phyloP scores from a whole-genome alignment of 257 asterid genomes.

The Datura wrightii region DNA sequence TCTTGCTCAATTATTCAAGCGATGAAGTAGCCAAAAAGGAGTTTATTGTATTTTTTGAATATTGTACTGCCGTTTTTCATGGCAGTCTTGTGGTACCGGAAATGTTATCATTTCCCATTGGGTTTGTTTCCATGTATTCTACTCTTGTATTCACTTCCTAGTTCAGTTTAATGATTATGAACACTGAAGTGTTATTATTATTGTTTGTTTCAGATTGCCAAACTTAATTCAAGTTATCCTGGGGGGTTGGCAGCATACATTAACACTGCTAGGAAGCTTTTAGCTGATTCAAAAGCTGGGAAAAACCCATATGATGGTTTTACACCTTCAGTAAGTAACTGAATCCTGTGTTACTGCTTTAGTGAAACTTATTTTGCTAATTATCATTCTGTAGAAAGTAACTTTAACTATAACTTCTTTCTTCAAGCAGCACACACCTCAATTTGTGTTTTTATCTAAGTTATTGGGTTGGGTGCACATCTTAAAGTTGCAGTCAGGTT shows the following conservation, averaged over 20 bases:
- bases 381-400: background rate
- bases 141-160: slow-evolving; percentile 7
- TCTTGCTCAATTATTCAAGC: background rate
- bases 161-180: background rate
- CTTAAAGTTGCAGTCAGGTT: background rate
- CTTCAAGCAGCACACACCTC: background rate
- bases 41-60: slow-evolving; percentile 13
- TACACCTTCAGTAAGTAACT: slow-evolving; percentile 84
- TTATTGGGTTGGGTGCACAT: background rate
- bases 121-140: slow-evolving; percentile 12
- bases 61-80: background rate
- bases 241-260: slow-evolving; percentile 84
- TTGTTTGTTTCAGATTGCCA: slow-evolving; percentile 62
- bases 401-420: background rate
- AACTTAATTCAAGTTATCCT: slow-evolving; percentile 85
- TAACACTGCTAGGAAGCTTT: slow-evolving; percentile 85
- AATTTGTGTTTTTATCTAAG: background rate
- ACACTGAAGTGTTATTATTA: background rate
- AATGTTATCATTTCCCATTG: slow-evolving; percentile 13
- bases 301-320: slow-evolving; percentile 96
- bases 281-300: slow-evolving; percentile 96
- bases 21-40: background rate
- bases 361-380: background rate
- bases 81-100: background rate
- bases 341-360: slow-evolving; percentile 32